Percentiles rank a stretch among this genome's conserved stretches.
Evolutionary conservation across 208 protist species (phyloP).

Genomic region (Porcisia deanei): DNA sequence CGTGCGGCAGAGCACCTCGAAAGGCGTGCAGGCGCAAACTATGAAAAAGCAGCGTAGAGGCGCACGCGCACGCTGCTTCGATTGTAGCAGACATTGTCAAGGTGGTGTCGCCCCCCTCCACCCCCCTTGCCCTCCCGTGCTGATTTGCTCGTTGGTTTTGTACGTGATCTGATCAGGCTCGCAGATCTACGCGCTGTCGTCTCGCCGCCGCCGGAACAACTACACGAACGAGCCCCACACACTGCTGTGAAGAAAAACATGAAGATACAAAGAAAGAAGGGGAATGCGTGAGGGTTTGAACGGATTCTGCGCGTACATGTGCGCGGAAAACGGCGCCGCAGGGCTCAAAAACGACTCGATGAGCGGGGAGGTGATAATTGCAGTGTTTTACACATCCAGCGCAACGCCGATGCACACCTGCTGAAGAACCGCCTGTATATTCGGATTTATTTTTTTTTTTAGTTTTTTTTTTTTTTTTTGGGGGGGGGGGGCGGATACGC

Average conservation of each 20-base stretch:
- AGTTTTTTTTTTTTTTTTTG: background rate
- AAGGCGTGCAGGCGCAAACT: constrained; percentile 72
- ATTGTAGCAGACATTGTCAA: constrained; percentile 44
- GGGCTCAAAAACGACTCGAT: background rate
- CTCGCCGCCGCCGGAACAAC: background rate
- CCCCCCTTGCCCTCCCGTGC: background rate
- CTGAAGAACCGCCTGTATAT: background rate
- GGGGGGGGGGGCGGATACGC: too few relatives aligned
- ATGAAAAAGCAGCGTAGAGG: constrained; percentile 72
- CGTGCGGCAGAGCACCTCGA: constrained; percentile 71
- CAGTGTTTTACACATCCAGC: background rate
- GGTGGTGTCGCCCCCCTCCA: background rate
- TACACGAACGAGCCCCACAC: background rate
- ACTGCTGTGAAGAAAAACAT: background rate
- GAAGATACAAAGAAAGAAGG: background rate
- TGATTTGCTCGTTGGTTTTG: background rate
- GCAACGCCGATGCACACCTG: background rate
- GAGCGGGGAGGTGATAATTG: background rate
- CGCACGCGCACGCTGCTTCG: constrained; percentile 56
- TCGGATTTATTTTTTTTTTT: background rate
- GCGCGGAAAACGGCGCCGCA: background rate
- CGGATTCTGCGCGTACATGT: background rate
- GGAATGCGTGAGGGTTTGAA: background rate
- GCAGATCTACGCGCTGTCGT: background rate
- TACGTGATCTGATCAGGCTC: background rate